Evolutionary conservation across 139 green algal species (phyloP).

Genomic region (Zygnema cylindricum): DNA sequence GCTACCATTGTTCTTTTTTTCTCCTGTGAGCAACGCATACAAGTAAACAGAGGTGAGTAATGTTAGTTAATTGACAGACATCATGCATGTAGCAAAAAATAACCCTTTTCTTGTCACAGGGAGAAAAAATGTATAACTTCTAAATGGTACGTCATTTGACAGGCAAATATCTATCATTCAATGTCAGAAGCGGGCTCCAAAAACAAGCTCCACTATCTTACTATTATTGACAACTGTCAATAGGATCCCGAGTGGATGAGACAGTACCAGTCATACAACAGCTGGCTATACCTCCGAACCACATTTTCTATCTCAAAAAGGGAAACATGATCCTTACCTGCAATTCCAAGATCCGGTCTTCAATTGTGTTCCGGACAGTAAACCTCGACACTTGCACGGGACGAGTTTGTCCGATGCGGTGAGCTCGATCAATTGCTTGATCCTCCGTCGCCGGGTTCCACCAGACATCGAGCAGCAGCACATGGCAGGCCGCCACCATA

Average conservation of each 20-base stretch:
- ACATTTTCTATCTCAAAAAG: background rate
- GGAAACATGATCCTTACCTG: slow-evolving; percentile 59
- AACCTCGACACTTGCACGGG: slow-evolving; percentile 83
- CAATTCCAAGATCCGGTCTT: slow-evolving; percentile 81
- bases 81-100: too few relatives aligned
- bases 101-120: too few relatives aligned
- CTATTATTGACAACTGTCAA: background rate
- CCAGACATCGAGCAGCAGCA: slow-evolving; percentile 89
- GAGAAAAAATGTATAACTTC: too few relatives aligned
- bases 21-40: too few relatives aligned
- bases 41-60: too few relatives aligned
- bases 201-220: background rate
- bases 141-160: background rate
- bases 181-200: background rate
- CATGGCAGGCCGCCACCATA: slow-evolving; percentile 85
- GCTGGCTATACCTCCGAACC: background rate
- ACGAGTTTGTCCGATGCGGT: slow-evolving; percentile 81
- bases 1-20: slow-evolving; percentile 73
- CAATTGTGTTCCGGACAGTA: slow-evolving; percentile 76
- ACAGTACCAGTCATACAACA: background rate
- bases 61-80: too few relatives aligned
- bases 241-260: background rate
- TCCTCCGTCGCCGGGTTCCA: slow-evolving; percentile 85
- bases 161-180: background rate
- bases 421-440: slow-evolving; percentile 90